Conservation (phyloP, 2,329 filamentous ascomycete species). For the Ophiostoma populinum region DNA sequence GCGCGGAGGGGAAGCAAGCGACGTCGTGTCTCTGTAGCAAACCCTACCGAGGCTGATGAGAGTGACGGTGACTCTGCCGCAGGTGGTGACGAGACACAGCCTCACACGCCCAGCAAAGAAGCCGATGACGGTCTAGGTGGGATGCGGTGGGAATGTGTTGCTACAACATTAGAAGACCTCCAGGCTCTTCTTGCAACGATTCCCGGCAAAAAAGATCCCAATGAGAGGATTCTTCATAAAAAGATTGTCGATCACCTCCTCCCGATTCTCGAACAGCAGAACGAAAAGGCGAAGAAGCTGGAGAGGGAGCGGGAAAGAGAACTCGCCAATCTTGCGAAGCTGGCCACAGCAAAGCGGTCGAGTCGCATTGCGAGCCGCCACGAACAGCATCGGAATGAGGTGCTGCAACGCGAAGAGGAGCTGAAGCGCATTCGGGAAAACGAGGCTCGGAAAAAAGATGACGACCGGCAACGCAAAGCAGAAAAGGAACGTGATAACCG, state of each 20-base stretch:
- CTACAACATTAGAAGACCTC: slow-evolving; percentile 65
- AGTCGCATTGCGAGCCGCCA: slow-evolving; percentile 70
- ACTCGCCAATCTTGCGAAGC: slow-evolving; percentile 61
- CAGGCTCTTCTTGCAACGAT: slow-evolving; percentile 52
- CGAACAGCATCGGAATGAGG: slow-evolving; percentile 60
- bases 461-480: slow-evolving; percentile 37
- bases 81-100: too few species aligned
- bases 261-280: slow-evolving; percentile 67
- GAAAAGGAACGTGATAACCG: slow-evolving; percentile 64
- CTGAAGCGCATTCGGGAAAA: slow-evolving; percentile 48
- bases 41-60: slow-evolving; percentile 21
- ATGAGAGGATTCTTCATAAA: slow-evolving; percentile 63
- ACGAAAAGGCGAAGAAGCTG: slow-evolving; percentile 56
- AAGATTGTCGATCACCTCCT: slow-evolving; percentile 63
- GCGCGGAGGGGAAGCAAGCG: slow-evolving; percentile 58
- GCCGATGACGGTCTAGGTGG: slow-evolving; percentile 50
- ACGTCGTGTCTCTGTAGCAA: slow-evolving; percentile 30
- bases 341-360: slow-evolving; percentile 88
- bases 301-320: slow-evolving; percentile 56
- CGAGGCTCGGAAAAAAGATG: slow-evolving; percentile 47
- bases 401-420: slow-evolving; percentile 53
- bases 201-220: slow-evolving; percentile 59
- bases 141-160: slow-evolving; percentile 82
- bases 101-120: too few species aligned
- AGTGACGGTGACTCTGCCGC: slow-evolving; percentile 19